Base-by-base conservation (phyloP, 306 rosid species). In the Gynostemma pentaphyllum region DNA sequence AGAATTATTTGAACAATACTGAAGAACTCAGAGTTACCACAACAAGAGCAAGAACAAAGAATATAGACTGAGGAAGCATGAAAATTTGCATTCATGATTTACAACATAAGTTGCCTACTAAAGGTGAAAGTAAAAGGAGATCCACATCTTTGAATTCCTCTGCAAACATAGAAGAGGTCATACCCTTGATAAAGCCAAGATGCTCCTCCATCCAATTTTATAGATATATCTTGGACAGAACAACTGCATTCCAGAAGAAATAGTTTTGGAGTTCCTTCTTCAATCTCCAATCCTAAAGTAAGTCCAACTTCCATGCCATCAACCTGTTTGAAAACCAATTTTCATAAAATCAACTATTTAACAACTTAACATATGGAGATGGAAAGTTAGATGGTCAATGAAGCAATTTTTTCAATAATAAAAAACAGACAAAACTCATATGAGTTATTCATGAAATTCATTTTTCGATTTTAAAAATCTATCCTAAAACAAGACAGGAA, bases 181-280 rank as follows among this genome's bases (percentile, higher is more conserved):
- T 87, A 91, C 98, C 98, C 96, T 85, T 88, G 98, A 79, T 91
- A 91, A 72, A 88, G 86, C 96, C 96, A 88, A 53, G 98, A 92
- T 51, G 96, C 86, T 77, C 98, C 98, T 57, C 94, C 96, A 69
- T 88, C 96, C 76, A 92, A 71, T 66, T 77, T 80, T 70, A 88
- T 84, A 70, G 85, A 82, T 64, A 92, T 88, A 23, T 82, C 85
- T 62, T 82, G 64, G 55, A 92, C 87, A 51, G 70, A 45, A 73
- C 92, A 86, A 45, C 86, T 80, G 68, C 84, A 77, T 26, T 82
- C 84, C 75, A 64, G 40, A 30, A 88, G 87, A 60, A 79, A 72
- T 68, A 88, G 82, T 72, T 82, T 81, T 77, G 84, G 68, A 32
- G 89, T 84, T 67, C 96, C 98, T 68, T 86, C 78, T 45, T 79